Conservation (phyloP, 176 grass and related monocot genomes). For the Eleusine indica region DNA sequence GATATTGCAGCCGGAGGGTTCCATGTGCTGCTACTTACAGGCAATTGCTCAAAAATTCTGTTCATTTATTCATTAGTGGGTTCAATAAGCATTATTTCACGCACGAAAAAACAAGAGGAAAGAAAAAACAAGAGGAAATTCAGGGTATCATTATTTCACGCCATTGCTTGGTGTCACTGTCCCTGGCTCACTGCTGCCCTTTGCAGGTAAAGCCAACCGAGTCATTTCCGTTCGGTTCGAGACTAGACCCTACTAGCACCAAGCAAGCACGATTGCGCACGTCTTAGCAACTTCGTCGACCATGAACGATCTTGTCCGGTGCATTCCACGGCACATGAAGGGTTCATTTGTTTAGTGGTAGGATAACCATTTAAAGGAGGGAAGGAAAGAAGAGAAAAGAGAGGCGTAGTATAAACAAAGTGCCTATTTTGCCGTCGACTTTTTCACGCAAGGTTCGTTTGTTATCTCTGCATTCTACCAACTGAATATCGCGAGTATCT, state of each 20-base stretch:
- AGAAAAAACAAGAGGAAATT: background rate
- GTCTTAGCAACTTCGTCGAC: background rate
- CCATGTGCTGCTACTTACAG: background rate
- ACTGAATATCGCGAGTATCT: constrained; percentile 1
- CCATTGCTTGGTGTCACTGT: background rate
- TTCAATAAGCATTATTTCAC: background rate
- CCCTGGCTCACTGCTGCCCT: background rate
- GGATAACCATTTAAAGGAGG: background rate
- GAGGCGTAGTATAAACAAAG: background rate
- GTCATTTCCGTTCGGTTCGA: background rate
- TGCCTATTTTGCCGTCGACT: background rate
- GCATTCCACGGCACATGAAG: too few relatives aligned
- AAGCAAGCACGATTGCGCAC: background rate
- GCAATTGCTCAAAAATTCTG: background rate
- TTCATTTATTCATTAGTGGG: background rate
- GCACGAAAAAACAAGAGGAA: background rate
- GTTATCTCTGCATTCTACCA: background rate
- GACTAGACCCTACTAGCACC: constrained; percentile 10
- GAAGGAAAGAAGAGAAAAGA: background rate
- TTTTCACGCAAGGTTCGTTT: background rate
- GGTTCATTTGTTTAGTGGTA: background rate
- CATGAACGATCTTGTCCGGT: background rate
- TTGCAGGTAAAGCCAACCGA: background rate
- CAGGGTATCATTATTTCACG: background rate
- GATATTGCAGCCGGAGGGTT: background rate